Evolutionary conservation across 352 stramenopile genomes (phyloP).

Genomic region (Globisporangium rhizosaccharum): DNA sequence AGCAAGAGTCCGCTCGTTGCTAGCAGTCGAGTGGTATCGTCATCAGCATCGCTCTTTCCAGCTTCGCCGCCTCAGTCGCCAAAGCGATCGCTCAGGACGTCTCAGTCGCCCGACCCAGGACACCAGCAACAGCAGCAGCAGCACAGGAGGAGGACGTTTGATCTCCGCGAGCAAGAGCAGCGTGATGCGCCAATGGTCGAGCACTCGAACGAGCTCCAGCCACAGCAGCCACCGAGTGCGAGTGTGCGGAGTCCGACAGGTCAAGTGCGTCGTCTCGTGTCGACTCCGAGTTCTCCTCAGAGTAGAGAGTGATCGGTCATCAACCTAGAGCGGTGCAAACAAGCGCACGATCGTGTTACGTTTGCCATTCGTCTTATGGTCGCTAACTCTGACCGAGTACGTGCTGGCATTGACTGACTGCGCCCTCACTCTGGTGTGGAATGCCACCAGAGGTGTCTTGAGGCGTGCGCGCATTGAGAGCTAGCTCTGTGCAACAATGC

Average conservation of each 20-base stretch:
- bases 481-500: too few species aligned
- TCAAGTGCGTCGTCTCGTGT: slow-evolving; percentile 6
- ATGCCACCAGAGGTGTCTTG: too few species aligned
- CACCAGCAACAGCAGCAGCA: not conserved
- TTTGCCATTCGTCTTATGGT: too few species aligned
- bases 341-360: too few species aligned
- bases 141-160: not conserved
- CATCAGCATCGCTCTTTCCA: not conserved
- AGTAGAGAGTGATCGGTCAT: too few species aligned
- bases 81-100: not conserved
- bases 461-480: too few species aligned
- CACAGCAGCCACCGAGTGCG: not conserved
- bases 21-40: not conserved
- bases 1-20: slow-evolving; percentile 17
- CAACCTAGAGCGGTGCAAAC: too few species aligned
- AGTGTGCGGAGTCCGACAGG: slow-evolving; percentile 2
- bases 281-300: not conserved
- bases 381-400: too few species aligned
- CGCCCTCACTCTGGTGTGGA: too few species aligned
- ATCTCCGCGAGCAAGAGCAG: not conserved
- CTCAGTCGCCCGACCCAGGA: not conserved
- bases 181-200: too few species aligned
- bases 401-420: too few species aligned
- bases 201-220: not conserved
- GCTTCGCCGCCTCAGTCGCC: slow-evolving; percentile 5